Evolutionary conservation across 2,329 filamentous ascomycete genomes (phyloP), one percentile per base, ranked within the genome.

Genomic region (Emmonsiellopsis sp.): DNA sequence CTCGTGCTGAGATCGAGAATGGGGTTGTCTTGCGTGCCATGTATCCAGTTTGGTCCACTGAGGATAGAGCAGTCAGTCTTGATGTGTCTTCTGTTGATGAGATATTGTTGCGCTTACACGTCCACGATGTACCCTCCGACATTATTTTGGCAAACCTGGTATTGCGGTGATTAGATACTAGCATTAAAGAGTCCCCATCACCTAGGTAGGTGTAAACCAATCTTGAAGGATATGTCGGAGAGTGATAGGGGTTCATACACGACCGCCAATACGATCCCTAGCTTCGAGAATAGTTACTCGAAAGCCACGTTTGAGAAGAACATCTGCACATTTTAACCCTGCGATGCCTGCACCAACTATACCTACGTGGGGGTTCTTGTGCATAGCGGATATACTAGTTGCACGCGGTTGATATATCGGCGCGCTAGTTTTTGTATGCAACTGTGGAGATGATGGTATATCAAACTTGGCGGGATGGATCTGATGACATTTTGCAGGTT

Each of bases 41-140:
- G 82, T 49, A 84, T 83, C 81, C 81, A 84, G 57, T 84, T 84
- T 0, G 82, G 78, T 2, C 81, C 81, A 10, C 79, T 83, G 52
- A 33, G 14, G 11, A 14, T 13, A 31, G n/a, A 31, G 17, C 17
- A 36, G 14, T 52, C 52, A 52, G 43, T 13, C 31, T 39, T 10
- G n/a, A 3, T 4, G 34, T 21, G 21, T 13, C 21, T 27, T 4
- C 33, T 31, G 40, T 8, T 32, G 13, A 7, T 14, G 31, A 11
- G 14, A 36, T 27, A 10, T 17, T 45, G 34, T 31, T 42, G 42
- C 21, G 69, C 77, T 60, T 72, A 82, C 78, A 83, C 66, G 65
- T 84, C 81, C 43, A 84, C 74, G 10, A 73, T 58, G 63, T 80
- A 74, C 8, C 75, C 77, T 2, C 70, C 67, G 7, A 74, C 65